Conservation (phyloP, 768 basidiomycete genomes). For the Thelephora aurantiotincta region DNA sequence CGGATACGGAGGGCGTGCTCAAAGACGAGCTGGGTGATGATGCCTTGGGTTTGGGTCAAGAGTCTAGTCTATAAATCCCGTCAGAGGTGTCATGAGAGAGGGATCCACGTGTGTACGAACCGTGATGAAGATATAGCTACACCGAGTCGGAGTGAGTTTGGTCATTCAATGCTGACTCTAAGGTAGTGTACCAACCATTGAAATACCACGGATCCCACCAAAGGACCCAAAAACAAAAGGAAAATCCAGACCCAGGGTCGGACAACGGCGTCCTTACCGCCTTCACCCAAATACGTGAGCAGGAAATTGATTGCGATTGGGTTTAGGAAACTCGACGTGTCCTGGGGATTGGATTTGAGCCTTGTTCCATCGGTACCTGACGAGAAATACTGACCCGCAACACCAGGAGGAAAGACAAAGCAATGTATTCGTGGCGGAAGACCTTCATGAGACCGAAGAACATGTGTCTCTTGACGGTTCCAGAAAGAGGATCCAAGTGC, state of each 20-base stretch:
- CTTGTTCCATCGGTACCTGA: neutral
- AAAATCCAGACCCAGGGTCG: slow-evolving; percentile 38
- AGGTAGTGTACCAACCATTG: slow-evolving; percentile 21
- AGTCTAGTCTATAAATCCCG: slow-evolving; percentile 21
- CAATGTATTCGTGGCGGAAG: slow-evolving; percentile 12
- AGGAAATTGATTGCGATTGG: slow-evolving; percentile 24
- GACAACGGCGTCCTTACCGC: slow-evolving; percentile 20
- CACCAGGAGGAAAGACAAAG: slow-evolving; percentile 8
- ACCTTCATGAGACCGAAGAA: slow-evolving; percentile 19
- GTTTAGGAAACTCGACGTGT: slow-evolving; percentile 9
- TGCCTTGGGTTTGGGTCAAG: slow-evolving; percentile 33
- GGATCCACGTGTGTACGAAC: slow-evolving; percentile 6
- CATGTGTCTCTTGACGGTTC: slow-evolving; percentile 19
- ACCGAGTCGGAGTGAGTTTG: neutral
- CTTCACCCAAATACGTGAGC: slow-evolving; percentile 23
- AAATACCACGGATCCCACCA: slow-evolving; percentile 20
- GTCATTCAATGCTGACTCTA: neutral
- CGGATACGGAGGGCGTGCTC: slow-evolving; percentile 49
- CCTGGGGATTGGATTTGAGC: slow-evolving; percentile 5
- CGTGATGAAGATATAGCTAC: slow-evolving; percentile 15
- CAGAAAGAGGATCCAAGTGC: slow-evolving; percentile 23
- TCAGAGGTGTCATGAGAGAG: neutral
- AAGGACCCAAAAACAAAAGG: slow-evolving; percentile 20
- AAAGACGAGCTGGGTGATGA: slow-evolving; percentile 39
- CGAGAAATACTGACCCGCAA: slow-evolving; percentile 8